These are phyloP conservation scores for Alternaria brassicae DNA, from an alignment of 2,329 filamentous ascomycete genomes.

Conservation along the genomic window DNA sequence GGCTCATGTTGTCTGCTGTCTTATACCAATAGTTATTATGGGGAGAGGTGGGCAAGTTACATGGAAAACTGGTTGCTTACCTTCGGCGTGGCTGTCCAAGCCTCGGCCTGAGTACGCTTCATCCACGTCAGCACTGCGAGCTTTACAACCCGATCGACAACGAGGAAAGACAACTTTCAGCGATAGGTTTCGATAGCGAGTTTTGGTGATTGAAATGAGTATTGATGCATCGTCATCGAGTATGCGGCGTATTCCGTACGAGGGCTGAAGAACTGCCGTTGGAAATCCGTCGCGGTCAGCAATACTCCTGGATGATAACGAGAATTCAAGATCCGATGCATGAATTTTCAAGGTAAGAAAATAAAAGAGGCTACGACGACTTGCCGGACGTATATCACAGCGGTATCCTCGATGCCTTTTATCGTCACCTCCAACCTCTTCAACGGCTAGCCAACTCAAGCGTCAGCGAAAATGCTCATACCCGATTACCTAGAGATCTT, in stretches of 20 bases:
- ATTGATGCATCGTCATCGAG: background rate
- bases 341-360: no score
- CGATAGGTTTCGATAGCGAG: background rate
- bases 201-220: constrained; percentile 1
- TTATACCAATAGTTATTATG: background rate
- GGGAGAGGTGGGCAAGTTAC: background rate
- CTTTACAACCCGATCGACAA: background rate
- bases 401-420: background rate
- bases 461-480: background rate
- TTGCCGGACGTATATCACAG: background rate
- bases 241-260: background rate
- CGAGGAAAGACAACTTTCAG: background rate
- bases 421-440: background rate
- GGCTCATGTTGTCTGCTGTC: background rate
- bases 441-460: background rate
- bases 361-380: background rate
- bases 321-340: no score
- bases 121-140: background rate
- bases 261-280: background rate
- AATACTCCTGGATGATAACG: background rate
- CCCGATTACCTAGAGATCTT: background rate
- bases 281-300: background rate
- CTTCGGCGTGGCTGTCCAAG: background rate
- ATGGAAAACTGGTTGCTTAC: background rate
- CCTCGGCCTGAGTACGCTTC: background rate